Base-by-base conservation (phyloP, 257 asterid species). In the Datura wrightii region DNA sequence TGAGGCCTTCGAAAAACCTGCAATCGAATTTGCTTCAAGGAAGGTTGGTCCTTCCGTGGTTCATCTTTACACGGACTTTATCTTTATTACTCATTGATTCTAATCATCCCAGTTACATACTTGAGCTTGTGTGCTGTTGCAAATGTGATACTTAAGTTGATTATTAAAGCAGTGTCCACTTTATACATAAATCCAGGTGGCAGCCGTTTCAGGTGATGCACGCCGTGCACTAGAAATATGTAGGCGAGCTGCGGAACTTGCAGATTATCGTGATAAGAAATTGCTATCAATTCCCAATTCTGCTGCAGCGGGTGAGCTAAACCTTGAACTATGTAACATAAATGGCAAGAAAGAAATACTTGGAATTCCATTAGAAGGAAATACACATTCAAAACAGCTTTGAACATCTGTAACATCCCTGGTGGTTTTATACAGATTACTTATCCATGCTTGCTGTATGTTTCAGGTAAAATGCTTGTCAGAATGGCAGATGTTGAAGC, bases 171-270 rank as follows among this genome's bases (percentile, higher is more conserved):
- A 48, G 15, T 60, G 60, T 44, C 55, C 70, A 56, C 74, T 62
- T 44, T 31, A 67, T 84, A 13, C 55, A 18, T 83, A 76, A 87
- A 86, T 89, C 84, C 76, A 96, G 99, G 98, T 96, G 79, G 99
- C 98, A 63, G 98, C 99, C 85, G 95, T 96, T 60, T 96, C 98
- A 83, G 99, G 99, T 81, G 99, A 96, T 90, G 99, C 98, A 86
- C 97, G 98, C 19, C 98, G 98, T 85, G 99, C 97, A 48, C 79
- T 96, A 82, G 99, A 96, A 93, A 96, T 96, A 80, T 96, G 99
- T 86, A 93, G 98, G 85, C 92, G 97, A 86, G 99, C 98, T 84
- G 98, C 99, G 72, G 99, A 96, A 87, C 89, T 94, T 83, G 97
- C 97, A 76, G 99, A 96, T 86, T 93, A 92, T 85, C 92, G 90